Evolutionary conservation across 306 rosid genomes (phyloP).

Genomic region (Malus sieversii): DNA sequence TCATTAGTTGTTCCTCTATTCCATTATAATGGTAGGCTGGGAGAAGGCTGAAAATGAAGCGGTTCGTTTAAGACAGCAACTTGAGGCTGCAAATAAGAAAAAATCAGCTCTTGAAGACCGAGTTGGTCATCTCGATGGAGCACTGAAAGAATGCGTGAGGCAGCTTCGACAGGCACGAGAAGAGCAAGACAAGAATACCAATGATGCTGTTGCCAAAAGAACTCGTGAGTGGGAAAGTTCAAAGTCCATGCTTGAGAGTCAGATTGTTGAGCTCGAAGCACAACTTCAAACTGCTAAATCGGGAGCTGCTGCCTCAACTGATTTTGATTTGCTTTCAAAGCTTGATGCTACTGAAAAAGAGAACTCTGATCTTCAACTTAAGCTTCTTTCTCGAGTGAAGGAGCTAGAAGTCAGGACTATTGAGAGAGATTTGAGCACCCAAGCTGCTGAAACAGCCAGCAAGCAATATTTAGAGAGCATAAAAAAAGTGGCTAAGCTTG

Average conservation of each 20-base stretch:
- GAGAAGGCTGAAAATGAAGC: slow-evolving; percentile 77
- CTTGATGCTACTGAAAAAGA: slow-evolving; percentile 48
- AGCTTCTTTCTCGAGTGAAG: slow-evolving; percentile 49
- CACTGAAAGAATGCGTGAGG: slow-evolving; percentile 74
- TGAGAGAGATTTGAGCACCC: slow-evolving; percentile 66
- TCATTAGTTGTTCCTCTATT: neutral
- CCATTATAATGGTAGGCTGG: slow-evolving; percentile 50
- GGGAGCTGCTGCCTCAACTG: slow-evolving; percentile 35
- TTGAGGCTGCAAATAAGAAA: slow-evolving; percentile 51
- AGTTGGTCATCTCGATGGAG: slow-evolving; percentile 75
- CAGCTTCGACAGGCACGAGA: slow-evolving; percentile 82
- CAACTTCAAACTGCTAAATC: slow-evolving; percentile 56
- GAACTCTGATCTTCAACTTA: slow-evolving; percentile 42
- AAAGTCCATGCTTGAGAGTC: slow-evolving; percentile 46
- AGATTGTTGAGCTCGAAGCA: slow-evolving; percentile 44
- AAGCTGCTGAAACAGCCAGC: slow-evolving; percentile 74
- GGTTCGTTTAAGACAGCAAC: slow-evolving; percentile 44
- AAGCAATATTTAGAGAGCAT: slow-evolving; percentile 62
- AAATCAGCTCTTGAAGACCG: slow-evolving; percentile 63
- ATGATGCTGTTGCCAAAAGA: slow-evolving; percentile 37
- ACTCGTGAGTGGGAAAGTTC: slow-evolving; percentile 50
- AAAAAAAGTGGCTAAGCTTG: slow-evolving; percentile 67
- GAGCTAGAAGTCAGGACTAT: slow-evolving; percentile 48
- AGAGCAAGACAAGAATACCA: slow-evolving; percentile 50
- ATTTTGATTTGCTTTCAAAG: slow-evolving; percentile 31